Percentiles rank a stretch among this genome's conserved stretches.
Conservation (phyloP, 495 filamentous ascomycete genomes). For the Penicillium coffeae region DNA sequence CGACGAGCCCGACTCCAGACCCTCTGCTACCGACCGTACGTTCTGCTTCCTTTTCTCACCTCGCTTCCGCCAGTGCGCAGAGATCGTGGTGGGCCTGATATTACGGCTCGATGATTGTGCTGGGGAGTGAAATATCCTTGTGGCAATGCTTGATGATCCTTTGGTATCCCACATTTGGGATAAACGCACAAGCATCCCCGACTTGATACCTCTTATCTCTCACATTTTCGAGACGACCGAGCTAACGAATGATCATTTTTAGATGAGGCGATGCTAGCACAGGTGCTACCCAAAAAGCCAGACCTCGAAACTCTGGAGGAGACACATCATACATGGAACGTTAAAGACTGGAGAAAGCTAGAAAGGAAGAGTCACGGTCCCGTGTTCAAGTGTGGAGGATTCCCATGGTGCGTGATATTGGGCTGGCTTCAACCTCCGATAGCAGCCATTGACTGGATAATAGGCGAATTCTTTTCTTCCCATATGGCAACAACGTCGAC, state of each 20-base stretch:
- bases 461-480: constrained; percentile 93
- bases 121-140: no score
- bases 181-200: no score
- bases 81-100: neutral
- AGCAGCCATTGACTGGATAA: constrained; percentile 11
- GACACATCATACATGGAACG: constrained; percentile 73
- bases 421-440: neutral
- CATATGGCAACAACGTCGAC: constrained; percentile 88
- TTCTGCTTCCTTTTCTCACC: constrained; percentile 15
- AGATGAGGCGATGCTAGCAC: constrained; percentile 83
- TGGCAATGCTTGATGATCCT: no score
- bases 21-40: constrained; percentile 71
- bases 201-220: no score
- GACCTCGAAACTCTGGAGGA: constrained; percentile 73
- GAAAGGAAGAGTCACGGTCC: constrained; percentile 81
- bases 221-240: constrained; percentile 1
- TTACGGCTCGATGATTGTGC: neutral
- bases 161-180: no score
- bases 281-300: constrained; percentile 65
- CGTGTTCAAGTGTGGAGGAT: constrained; percentile 77
- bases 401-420: constrained; percentile 67
- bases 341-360: constrained; percentile 73
- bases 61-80: constrained; percentile 4
- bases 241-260: constrained; percentile 20
- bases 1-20: constrained; percentile 48